phyloP scores from a whole-genome alignment of 1,139 yeast species.

The Dujonia santamariae region DNA sequence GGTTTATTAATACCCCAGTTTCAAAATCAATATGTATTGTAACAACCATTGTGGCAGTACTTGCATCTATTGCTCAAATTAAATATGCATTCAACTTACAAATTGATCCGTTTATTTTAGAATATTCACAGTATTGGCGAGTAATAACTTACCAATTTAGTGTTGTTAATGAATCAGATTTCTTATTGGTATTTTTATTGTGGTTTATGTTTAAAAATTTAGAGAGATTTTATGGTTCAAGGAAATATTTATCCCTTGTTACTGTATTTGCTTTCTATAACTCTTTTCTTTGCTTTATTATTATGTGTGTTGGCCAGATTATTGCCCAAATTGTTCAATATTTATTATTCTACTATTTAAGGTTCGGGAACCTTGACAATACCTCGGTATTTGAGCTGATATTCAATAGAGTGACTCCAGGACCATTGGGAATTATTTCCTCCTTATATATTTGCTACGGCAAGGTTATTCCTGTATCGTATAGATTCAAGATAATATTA shows the following conservation, averaged over 20 bases:
- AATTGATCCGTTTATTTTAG: slow-evolving; percentile 56
- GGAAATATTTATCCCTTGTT: slow-evolving; percentile 47
- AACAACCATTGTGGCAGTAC: slow-evolving; percentile 45
- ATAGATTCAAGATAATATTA: slow-evolving; percentile 51
- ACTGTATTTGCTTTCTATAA: slow-evolving; percentile 33
- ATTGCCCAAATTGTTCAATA: slow-evolving; percentile 28
- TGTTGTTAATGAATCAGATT: slow-evolving; percentile 66
- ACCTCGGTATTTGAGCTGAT: slow-evolving; percentile 9
- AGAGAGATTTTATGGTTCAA: slow-evolving; percentile 64
- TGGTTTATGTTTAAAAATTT: slow-evolving; percentile 59
- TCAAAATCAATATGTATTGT: slow-evolving; percentile 43
- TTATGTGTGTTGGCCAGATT: slow-evolving; percentile 39
- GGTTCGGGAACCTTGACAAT: background rate
- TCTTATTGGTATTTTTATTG: slow-evolving; percentile 47
- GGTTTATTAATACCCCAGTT: slow-evolving; percentile 60
- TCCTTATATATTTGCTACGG: slow-evolving; percentile 59
- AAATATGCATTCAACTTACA: slow-evolving; percentile 54
- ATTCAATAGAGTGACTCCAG: slow-evolving; percentile 44
- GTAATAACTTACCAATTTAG: slow-evolving; percentile 52
- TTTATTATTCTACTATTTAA: slow-evolving; percentile 12
- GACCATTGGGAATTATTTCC: slow-evolving; percentile 63
- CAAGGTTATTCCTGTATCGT: slow-evolving; percentile 56
- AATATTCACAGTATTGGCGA: slow-evolving; percentile 71
- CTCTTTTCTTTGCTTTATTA: slow-evolving; percentile 27
- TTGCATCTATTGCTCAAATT: slow-evolving; percentile 51